Evolutionary conservation across 371 early-diverging fungal genomes (phyloP).

Genomic region (Syncephalastrum sp.): DNA sequence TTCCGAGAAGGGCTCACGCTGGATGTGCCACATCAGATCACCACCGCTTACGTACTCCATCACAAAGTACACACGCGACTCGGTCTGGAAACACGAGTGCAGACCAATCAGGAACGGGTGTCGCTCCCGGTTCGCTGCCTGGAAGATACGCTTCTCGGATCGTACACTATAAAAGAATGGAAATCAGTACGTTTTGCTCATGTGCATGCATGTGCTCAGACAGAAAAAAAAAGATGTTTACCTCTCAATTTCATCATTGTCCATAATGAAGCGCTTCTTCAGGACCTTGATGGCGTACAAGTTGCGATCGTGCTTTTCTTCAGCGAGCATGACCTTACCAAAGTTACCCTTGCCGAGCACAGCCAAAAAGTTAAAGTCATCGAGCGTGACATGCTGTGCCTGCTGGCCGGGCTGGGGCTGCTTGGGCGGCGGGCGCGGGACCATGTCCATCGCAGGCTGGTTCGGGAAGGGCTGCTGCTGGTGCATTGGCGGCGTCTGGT

Average conservation of each 20-base stretch:
- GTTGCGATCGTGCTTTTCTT: constrained; percentile 79
- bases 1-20: constrained; percentile 84
- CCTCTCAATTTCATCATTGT: constrained; percentile 92
- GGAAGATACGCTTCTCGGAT: constrained; percentile 93
- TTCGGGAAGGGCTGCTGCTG: constrained; percentile 9
- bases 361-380: constrained; percentile 91
- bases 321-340: constrained; percentile 98
- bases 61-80: constrained; percentile 94
- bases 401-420: constrained; percentile 9
- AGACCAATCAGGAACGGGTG: constrained; percentile 98
- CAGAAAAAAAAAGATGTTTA: constrained; percentile 8
- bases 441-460: constrained; percentile 11
- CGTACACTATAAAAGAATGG: constrained; percentile 55
- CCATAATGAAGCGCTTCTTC: constrained; percentile 94
- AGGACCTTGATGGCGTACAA: constrained; percentile 97
- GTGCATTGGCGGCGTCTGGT: constrained; percentile 5
- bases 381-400: constrained; percentile 39
- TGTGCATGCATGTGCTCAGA: too few relatives aligned
- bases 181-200: too few relatives aligned
- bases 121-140: constrained; percentile 82
- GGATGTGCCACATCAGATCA: constrained; percentile 98
- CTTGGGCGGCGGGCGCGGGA: constrained; percentile 19
- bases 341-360: constrained; percentile 98
- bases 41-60: constrained; percentile 99
- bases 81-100: constrained; percentile 95